A percentile compares a stretch with the other conserved stretches of the same genome.
phyloP scores from a whole-genome alignment of 2,329 filamentous ascomycete species.

The Chalaropsis ovoidea region DNA sequence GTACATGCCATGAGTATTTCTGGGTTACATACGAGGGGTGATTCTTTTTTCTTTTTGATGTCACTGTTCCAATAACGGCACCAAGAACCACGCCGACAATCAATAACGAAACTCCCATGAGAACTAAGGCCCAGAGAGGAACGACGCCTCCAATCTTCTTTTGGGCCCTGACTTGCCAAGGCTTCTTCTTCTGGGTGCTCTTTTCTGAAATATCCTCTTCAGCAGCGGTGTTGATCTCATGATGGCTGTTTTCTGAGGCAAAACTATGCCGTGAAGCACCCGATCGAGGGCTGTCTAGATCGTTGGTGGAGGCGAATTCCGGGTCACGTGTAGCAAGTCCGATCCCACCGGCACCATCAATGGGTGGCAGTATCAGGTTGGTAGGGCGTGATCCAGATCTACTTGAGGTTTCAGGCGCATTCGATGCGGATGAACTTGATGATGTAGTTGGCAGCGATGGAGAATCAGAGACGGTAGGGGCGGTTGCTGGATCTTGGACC shows the following conservation, averaged over 20 bases:
- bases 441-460: constrained; percentile 17
- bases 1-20: background rate
- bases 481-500: background rate
- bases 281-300: constrained; percentile 43
- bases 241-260: constrained; percentile 42
- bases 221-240: constrained; percentile 46
- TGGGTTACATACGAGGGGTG: constrained; percentile 16
- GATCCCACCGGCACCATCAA: constrained; percentile 51
- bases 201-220: constrained; percentile 39
- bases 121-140: constrained; percentile 51
- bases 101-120: constrained; percentile 41
- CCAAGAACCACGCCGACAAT: constrained; percentile 48
- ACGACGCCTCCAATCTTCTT: constrained; percentile 49
- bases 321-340: constrained; percentile 52
- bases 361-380: constrained; percentile 28
- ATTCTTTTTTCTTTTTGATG: constrained; percentile 31
- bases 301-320: constrained; percentile 48
- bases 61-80: constrained; percentile 44
- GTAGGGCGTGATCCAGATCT: background rate
- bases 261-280: constrained; percentile 45
- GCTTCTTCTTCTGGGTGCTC: constrained; percentile 32
- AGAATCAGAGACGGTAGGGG: background rate
- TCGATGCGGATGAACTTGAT: constrained; percentile 18
- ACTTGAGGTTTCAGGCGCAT: background rate
- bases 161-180: constrained; percentile 45